A percentile compares a stretch with the other conserved stretches of the same genome.
Evolutionary conservation across 495 filamentous ascomycete species (phyloP).

Genomic region (Amorphotheca resinae): DNA sequence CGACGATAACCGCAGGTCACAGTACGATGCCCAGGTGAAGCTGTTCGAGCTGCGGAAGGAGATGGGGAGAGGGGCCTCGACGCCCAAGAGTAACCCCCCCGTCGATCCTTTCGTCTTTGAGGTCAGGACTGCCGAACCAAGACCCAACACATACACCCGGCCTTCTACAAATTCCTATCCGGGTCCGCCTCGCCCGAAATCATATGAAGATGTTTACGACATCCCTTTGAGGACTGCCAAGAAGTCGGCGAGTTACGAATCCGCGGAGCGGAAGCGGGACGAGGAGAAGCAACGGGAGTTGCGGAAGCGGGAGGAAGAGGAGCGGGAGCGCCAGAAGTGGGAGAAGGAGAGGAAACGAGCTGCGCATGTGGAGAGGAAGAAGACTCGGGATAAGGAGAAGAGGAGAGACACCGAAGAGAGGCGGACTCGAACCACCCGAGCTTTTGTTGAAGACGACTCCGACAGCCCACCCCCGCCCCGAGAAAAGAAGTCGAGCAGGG

Average conservation of each 20-base stretch:
- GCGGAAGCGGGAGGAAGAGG: slow-evolving; percentile 23
- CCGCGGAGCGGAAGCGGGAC: slow-evolving; percentile 20
- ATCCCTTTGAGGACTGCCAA: slow-evolving; percentile 26
- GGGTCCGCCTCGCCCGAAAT: slow-evolving; percentile 6
- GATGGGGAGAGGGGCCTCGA: slow-evolving; percentile 21
- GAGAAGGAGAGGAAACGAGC: slow-evolving; percentile 25
- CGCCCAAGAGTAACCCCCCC: slow-evolving; percentile 14
- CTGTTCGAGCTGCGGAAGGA: slow-evolving; percentile 43
- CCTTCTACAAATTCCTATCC: too few relatives aligned
- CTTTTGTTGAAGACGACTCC: slow-evolving; percentile 27
- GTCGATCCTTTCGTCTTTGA: slow-evolving; percentile 21
- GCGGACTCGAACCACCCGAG: slow-evolving; percentile 14
- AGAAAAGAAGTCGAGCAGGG: slow-evolving; percentile 10
- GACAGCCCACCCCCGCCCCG: slow-evolving; percentile 17
- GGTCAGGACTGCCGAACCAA: slow-evolving; percentile 17
- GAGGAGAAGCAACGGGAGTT: slow-evolving; percentile 21
- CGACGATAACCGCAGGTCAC: slow-evolving; percentile 55
- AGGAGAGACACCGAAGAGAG: slow-evolving; percentile 36
- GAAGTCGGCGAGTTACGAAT: slow-evolving; percentile 31
- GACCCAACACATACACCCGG: slow-evolving; percentile 9
- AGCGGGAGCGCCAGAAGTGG: slow-evolving; percentile 18
- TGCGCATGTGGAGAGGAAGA: slow-evolving; percentile 24
- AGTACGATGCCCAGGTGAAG: slow-evolving; percentile 67
- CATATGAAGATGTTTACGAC: slow-evolving; percentile 30
- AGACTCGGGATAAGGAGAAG: slow-evolving; percentile 39